phyloP scores from a whole-genome alignment of 1,284 basidiomycete species.

The Leccinum pachyderme region DNA sequence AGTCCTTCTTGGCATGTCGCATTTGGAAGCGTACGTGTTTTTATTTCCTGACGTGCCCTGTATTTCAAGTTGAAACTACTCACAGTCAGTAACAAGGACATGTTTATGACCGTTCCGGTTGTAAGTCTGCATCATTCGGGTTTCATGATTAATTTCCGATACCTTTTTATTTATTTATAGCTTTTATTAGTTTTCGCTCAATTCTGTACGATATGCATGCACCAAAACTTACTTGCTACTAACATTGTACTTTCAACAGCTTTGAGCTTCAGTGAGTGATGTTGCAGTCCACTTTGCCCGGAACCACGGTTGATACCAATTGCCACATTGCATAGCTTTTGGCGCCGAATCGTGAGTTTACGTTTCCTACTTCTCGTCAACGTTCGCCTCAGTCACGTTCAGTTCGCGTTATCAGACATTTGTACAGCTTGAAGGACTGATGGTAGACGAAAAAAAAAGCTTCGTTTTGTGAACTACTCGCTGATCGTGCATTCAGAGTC shows the following conservation, averaged over 20 bases:
- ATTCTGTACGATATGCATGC: constrained; percentile 42
- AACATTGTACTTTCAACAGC: constrained; percentile 8
- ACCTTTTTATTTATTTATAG: constrained; percentile 4
- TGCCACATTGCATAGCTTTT: constrained; percentile 33
- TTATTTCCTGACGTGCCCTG: neutral
- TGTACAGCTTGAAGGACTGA: constrained; percentile 31
- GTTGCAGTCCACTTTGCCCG: neutral
- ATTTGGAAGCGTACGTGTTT: constrained; percentile 27
- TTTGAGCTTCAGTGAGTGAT: constrained; percentile 20
- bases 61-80: neutral
- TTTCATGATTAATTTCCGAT: neutral
- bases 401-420: constrained; percentile 37
- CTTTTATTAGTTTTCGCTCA: constrained; percentile 43
- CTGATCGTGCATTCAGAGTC: constrained; percentile 19
- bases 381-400: constrained; percentile 16
- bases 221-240: neutral
- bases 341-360: constrained; percentile 39
- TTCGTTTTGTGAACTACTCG: neutral
- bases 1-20: constrained; percentile 33
- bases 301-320: constrained; percentile 5
- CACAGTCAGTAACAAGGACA: constrained; percentile 30
- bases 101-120: constrained; percentile 1
- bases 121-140: constrained; percentile 5
- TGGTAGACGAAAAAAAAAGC: constrained; percentile 20
- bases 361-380: neutral